Evolutionary conservation across 331 rosid genomes (phyloP), one percentile per base, ranked within the genome.

Genomic region (Quercus tomentella): DNA sequence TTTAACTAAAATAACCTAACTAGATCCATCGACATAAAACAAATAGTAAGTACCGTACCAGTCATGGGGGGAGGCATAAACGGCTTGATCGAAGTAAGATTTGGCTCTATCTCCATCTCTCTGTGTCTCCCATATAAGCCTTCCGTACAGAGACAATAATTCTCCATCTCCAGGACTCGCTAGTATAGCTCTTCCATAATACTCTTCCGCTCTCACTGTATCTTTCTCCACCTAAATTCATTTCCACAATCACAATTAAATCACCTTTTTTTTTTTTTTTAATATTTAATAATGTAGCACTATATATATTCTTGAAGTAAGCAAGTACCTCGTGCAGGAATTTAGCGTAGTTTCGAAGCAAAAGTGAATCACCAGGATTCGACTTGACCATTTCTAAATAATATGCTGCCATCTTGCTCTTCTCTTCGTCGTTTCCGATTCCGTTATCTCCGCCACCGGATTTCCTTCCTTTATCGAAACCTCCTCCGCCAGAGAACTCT

Each of bases 261-360:
- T 41, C 45, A 41, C 12, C 2, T 0, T 0, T 6, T 33, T 20
- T 3, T 0, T 3, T 7, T 37, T 7, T 1, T 57, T 8, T 2
- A n/a, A n/a, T 28, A 3, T 43, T 45, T 22, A 0, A 2, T 31
- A 1, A 72, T 49, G 49, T 30, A 5, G 77, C 30, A 22, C n/a
- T 6, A 23, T 26, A 25, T 30, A 51, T 70, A 15, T 23, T 51
- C 65, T 56, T 37, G 9, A 58, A 56, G 25, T 41, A 41, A 8
- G 45, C 12, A 41, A 8, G 45, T 76, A 92, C 98, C 98, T 91
- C 92, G 66, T 92, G 89, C 56, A 94, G 84, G 84, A 80, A 94
- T 83, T 89, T 91, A 14, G 85, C 97, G 86, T 94, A 94, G 76
- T 94, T 94, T 80, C 97, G 84, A 9, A 92, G 90, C 25, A 94